phyloP scores from a whole-genome alignment of 768 basidiomycete genomes.

The Trametes punicea region DNA sequence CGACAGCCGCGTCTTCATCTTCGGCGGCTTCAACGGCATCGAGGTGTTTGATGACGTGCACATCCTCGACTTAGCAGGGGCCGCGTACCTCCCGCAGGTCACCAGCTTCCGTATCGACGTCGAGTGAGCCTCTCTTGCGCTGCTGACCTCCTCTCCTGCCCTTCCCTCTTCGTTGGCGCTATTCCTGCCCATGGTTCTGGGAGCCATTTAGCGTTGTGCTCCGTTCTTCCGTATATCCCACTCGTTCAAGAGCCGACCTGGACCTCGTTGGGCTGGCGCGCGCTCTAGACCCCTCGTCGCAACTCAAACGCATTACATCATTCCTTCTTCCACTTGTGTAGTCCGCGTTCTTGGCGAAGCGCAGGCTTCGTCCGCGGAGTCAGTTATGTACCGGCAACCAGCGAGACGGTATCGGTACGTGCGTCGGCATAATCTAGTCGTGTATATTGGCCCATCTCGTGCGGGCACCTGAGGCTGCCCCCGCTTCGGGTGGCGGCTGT shows the following conservation, averaged over 20 bases:
- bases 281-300: not conserved
- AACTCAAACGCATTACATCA: not conserved
- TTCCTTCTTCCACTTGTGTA: not conserved
- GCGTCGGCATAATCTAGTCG: not conserved
- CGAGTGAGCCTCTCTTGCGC: conserved; percentile 13
- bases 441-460: not conserved
- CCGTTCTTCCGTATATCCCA: not conserved
- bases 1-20: conserved; percentile 80
- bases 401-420: not conserved
- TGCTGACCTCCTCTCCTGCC: not conserved
- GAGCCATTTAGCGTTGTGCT: not conserved
- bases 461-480: not conserved
- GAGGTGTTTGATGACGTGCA: conserved; percentile 84
- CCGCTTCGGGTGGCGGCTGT: not conserved
- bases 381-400: conserved; percentile 5
- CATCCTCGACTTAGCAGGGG: conserved; percentile 80
- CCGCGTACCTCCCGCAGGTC: conserved; percentile 81
- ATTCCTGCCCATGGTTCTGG: not conserved
- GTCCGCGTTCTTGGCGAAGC: not conserved
- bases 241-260: not conserved
- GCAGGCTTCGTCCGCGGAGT: not conserved
- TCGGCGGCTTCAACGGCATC: conserved; percentile 86
- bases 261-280: not conserved
- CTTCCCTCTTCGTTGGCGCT: no score
- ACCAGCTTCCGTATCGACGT: conserved; percentile 33